Base-by-base conservation (phyloP, 2,329 filamentous ascomycete genomes). In the Paraphaeosphaeria minitans region DNA sequence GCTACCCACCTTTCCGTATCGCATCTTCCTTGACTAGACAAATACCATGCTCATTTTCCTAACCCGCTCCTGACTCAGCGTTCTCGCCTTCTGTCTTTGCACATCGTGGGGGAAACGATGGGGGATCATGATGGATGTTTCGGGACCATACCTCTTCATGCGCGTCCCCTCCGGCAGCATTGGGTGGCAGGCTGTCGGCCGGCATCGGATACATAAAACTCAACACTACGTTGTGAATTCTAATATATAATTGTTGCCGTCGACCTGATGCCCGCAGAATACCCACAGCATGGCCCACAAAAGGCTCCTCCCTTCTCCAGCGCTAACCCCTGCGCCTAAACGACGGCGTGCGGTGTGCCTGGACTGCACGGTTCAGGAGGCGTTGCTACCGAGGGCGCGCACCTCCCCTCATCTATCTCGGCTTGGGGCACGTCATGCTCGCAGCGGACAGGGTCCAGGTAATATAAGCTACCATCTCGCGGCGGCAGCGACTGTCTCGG, bases 11-110 rank as follows among this genome's bases (percentile, higher is more conserved):
- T 22, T 31, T 47, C 27, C 27, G 24, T 47, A 29, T 49, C 46
- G 24, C 27, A n/a, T 49, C 27, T n/a, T 49, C 12, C 1, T 46
- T 19, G 7, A 29, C 9, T 49, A 49, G 46, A 49, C 22, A 19
- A 49, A 49, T 49, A 49, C 46, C 46, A 49, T 49, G 35, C 29
- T 19, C 46, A 31, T 35, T 16, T 49, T 49, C 35, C n/a, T 35
- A 13, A 27, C 4, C 16, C 29, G 21, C 45, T 33, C 45, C 5
- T 33, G 33, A n/a, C 13, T 49, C n/a, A 35, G 46, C 46, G 29
- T 49, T 35, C 19, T 19, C 22, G 46, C 46, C 35, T 35, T 21
- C 24, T 33, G 46, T 35, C 19, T 35, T 49, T 49, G 46, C 27
- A 49, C 35, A n/a, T 9, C 10, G 22, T 19, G 39, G 19, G 8